Evolutionary conservation across 2,329 filamentous ascomycete species (phyloP), one percentile per base, ranked within the genome.

Genomic region (Fusarium newnesense): DNA sequence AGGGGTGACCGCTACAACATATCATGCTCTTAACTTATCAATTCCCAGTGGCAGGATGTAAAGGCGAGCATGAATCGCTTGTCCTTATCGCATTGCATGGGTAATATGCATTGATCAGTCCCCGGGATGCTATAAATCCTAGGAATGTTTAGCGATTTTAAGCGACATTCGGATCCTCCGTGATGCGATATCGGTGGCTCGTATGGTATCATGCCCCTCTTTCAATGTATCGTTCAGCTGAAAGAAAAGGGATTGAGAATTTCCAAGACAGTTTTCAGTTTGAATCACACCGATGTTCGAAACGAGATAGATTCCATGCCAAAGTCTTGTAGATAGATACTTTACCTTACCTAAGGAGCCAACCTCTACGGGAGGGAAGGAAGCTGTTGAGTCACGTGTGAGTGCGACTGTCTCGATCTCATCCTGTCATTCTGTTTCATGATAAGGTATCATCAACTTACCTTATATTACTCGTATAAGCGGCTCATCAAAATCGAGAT

Each of bases 141-240:
- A n/a, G 34, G 56, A 50, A 59, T 50, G 42, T n/a, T 57, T 44
- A 57, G 59, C 59, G 59, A 40, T 46, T 53, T 46, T 60, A 69
- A 69, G 67, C 67, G 67, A 69, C 46, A 70, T 69, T 70, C 39
- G 30, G 67, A 70, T 69, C 66, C 59, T 60, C 67, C 30, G 19
- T 21, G 42, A 49, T 60, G 43, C 36, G 56, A 64, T 64, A 44
- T 52, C 47, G 59, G 39, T 60, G 24, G n/a, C 16, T 57, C 37
- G 37, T 57, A 57, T 36, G 30, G 19, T 24, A n/a, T 15, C 30
- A 36, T 58, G 42, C 47, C 37, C 30, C 30, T 53, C 57, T 60
- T 52, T 53, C 16, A 10, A 52, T 32, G 43, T 21, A 32, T 39
- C 56, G 15, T 47, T 52, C 57, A 52, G 34, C 57, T 60, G 26